Base-by-base conservation (phyloP, 805 yeast species). In the Yarrowia sp. region DNA sequence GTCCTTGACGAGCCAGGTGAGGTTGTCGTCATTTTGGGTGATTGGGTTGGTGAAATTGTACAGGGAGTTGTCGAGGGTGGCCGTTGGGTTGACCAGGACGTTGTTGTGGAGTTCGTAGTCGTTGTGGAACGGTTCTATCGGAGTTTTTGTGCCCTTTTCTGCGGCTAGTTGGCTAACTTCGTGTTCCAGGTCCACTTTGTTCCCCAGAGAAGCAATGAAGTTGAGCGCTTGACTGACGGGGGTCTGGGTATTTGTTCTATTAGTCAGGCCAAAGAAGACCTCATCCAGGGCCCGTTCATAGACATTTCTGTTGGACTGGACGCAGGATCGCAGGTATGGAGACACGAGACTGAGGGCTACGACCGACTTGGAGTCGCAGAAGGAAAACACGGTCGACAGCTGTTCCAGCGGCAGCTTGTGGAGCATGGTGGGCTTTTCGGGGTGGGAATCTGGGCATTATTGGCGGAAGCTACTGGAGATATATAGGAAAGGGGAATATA, bases 31-130 rank as follows among this genome's bases (percentile, higher is more conserved):
- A 7, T 42, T 13, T 12, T 58, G 64, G 14, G 50, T 33, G 34
- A 58, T 58, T 3, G 64, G 64, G 33, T 58, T 58, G 40, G 64
- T 58, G 36, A 33, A 58, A 13, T 58, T 58, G 64, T 43, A 58
- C 42, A 58, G 33, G 15, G 34, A 24, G 50, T 33, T 42, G 40
- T 58, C 64, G 38, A 58, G 50, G 9, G 30, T 30, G n/a, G 64
- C 64, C 2, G 43, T 40, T 2, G 64, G 64, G 33, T 58, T 43
- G 33, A 58, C 64, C 13, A 58, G 40, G 7, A 58, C 64, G 14
- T 58, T 58, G 17, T 58, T 58, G 34, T 58, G 64, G 8, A 58
- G 49, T 33, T 58, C 64, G 7, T 8, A 43, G 20, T 40, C 33
- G 50, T 58, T 58, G 33, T 58, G 64, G 40, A 58, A 58, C 14